Percentiles rank a stretch among this genome's conserved stretches.
phyloP scores from a whole-genome alignment of 2,329 filamentous ascomycete species.

The Tolypocladium amazonense region DNA sequence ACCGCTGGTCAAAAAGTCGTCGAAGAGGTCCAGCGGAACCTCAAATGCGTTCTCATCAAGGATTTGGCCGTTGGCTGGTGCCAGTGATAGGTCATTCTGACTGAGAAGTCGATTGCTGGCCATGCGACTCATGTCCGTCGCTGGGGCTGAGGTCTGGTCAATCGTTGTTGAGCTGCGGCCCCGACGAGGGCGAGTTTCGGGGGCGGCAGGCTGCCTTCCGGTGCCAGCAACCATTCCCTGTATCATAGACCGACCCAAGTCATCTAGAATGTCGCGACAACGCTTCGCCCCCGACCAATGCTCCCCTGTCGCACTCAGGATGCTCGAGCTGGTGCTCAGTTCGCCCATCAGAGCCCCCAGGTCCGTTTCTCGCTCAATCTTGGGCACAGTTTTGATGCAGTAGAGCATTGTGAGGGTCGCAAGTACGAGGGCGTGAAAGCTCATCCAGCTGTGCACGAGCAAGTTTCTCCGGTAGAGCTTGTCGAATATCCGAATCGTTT shows the following conservation, averaged over 20 bases:
- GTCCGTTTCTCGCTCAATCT: conserved; percentile 24
- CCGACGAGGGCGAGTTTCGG: neutral
- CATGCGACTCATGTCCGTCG: neutral
- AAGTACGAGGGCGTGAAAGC: conserved; percentile 36
- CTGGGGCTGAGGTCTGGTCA: neutral
- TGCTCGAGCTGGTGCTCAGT: conserved; percentile 29
- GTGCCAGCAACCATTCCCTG: conserved; percentile 4
- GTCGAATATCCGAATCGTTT: conserved; percentile 28
- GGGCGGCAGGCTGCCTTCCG: neutral
- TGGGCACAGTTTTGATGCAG: conserved; percentile 34
- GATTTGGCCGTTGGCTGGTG: neutral
- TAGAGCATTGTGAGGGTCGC: conserved; percentile 39
- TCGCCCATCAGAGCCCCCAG: conserved; percentile 29
- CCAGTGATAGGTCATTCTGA: neutral
- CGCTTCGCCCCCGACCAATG: conserved; percentile 40
- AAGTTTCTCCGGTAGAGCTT: conserved; percentile 31
- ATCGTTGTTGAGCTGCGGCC: neutral
- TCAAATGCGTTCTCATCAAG: conserved; percentile 9
- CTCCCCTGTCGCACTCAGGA: conserved; percentile 39
- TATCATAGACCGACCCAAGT: conserved; percentile 20
- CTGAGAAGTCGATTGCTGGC: too few species aligned
- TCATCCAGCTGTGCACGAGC: conserved; percentile 36
- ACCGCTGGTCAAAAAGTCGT: conserved; percentile 12
- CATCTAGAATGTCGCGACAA: conserved; percentile 32
- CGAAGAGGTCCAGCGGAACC: conserved; percentile 9